These are phyloP conservation scores for Nemania sp. DNA, from an alignment of 2,329 filamentous ascomycete genomes.

Conservation along the genomic window DNA sequence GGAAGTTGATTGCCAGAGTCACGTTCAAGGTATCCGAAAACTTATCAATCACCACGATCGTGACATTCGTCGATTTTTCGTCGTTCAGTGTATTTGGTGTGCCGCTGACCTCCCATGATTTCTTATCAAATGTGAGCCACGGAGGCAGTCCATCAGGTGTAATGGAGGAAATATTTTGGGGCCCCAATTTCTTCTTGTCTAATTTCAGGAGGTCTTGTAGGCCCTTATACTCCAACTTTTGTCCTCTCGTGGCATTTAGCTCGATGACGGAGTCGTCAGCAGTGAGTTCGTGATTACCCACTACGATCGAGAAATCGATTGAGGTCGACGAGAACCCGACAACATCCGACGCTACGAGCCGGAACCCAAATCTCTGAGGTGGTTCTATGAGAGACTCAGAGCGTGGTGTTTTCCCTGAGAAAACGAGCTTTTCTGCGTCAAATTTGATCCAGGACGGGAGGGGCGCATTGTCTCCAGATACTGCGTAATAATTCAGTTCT, in stretches of 20 bases:
- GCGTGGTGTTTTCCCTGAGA: constrained; percentile 71
- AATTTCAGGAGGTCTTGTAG: constrained; percentile 58
- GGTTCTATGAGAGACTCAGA: constrained; percentile 64
- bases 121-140: constrained; percentile 70
- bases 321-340: constrained; percentile 73
- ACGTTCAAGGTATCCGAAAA: constrained; percentile 62
- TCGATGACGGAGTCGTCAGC: constrained; percentile 61
- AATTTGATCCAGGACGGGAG: constrained; percentile 86
- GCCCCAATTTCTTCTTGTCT: constrained; percentile 56
- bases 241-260: constrained; percentile 60
- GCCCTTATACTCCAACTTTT: constrained; percentile 54
- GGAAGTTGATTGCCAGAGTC: constrained; percentile 47
- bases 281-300: constrained; percentile 70
- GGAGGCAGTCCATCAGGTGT: constrained; percentile 57
- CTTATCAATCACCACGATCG: constrained; percentile 61
- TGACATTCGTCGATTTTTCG: constrained; percentile 64
- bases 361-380: constrained; percentile 72
- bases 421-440: constrained; percentile 63
- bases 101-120: constrained; percentile 66
- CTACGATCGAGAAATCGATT: constrained; percentile 69
- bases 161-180: constrained; percentile 55
- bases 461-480: constrained; percentile 76
- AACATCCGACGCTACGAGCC: constrained; percentile 77
- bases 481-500: constrained; percentile 72
- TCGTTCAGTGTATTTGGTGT: constrained; percentile 63